Conservation (phyloP, 768 basidiomycete genomes). For the Leccinum arenicola region DNA sequence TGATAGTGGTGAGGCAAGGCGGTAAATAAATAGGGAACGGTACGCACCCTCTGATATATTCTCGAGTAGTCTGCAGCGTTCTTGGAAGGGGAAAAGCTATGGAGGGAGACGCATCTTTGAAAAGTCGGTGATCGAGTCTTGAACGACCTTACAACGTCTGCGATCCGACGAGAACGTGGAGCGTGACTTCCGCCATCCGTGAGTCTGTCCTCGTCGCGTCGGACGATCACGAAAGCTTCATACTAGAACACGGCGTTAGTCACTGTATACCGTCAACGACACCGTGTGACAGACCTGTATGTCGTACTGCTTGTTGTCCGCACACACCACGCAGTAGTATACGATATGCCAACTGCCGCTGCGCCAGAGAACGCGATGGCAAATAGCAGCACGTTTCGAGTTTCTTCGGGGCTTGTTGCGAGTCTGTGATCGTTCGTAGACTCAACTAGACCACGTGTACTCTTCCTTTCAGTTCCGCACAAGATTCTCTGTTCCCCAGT, state of each 20-base stretch:
- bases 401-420: constrained; percentile 69
- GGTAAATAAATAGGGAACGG: no score
- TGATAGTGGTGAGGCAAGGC: no score
- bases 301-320: constrained; percentile 95
- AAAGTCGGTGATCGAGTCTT: no score
- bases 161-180: no score
- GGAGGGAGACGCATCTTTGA: no score
- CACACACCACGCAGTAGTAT: constrained; percentile 98
- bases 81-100: no score
- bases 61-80: no score
- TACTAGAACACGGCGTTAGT: constrained; percentile 44
- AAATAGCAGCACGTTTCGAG: constrained; percentile 71
- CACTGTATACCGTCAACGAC: neutral
- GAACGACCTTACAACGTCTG: no score
- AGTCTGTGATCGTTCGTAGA: neutral
- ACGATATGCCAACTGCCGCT: constrained; percentile 95
- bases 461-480: constrained; percentile 53
- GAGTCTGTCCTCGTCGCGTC: no score
- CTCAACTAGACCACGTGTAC: constrained; percentile 27
- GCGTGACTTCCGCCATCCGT: no score
- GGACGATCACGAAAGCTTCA: constrained; percentile 37
- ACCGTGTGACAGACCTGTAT: constrained; percentile 64
- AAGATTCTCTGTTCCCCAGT: constrained; percentile 83
- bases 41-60: no score
- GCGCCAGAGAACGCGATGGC: constrained; percentile 97